A percentile compares a stretch with the other conserved stretches of the same genome.
Conservation (phyloP, 2,329 filamentous ascomycete species). For the Xylaria sp. region DNA sequence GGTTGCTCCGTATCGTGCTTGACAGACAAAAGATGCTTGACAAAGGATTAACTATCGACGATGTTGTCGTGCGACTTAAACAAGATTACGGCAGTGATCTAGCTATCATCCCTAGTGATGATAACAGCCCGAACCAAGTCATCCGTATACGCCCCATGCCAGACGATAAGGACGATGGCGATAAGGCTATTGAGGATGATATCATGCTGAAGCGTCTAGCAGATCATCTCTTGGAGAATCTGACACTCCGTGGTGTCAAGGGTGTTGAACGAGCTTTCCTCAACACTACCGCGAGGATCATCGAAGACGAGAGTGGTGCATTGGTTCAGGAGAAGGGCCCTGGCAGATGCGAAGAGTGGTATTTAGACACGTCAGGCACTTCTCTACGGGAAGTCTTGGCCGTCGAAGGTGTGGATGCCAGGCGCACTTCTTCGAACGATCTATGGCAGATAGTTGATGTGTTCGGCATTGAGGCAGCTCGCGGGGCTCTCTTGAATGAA, state of each 20-base stretch:
- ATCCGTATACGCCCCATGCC: constrained; percentile 89
- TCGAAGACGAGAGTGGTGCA: constrained; percentile 75
- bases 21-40: constrained; percentile 95
- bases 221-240: constrained; percentile 87
- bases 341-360: constrained; percentile 86
- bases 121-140: constrained; percentile 95
- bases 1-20: constrained; percentile 92
- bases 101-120: constrained; percentile 95
- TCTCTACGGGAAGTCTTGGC: constrained; percentile 84
- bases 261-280: constrained; percentile 94
- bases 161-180: constrained; percentile 74
- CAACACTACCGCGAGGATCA: constrained; percentile 78
- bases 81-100: constrained; percentile 86
- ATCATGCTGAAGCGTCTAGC: constrained; percentile 93
- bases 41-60: constrained; percentile 89
- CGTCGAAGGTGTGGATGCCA: constrained; percentile 87
- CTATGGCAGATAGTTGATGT: constrained; percentile 94
- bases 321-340: constrained; percentile 80
- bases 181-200: constrained; percentile 78
- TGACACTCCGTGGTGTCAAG: constrained; percentile 89
- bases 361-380: constrained; percentile 93
- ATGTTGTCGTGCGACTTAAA: constrained; percentile 91
- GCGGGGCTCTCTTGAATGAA: constrained; percentile 86
- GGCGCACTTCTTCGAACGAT: constrained; percentile 91
- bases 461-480: constrained; percentile 95